phyloP scores from a whole-genome alignment of 768 basidiomycete species.

The Termitomyces bulborhizus region DNA sequence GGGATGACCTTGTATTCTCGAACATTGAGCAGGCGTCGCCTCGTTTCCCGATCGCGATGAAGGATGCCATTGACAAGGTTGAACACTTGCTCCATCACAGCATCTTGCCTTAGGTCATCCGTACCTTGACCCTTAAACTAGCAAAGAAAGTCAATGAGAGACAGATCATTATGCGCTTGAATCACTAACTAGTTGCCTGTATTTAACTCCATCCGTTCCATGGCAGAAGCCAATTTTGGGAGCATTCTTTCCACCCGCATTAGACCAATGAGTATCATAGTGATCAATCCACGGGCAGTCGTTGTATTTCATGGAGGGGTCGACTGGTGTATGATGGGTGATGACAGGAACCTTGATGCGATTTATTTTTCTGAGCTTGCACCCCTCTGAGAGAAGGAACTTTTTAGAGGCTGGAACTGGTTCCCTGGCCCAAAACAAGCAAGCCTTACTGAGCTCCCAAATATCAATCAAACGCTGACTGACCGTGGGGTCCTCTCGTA shows the following conservation, averaged over 20 bases:
- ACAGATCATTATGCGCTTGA: background rate
- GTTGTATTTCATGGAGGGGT: slow-evolving; percentile 62
- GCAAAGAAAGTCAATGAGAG: background rate
- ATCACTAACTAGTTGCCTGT: slow-evolving; percentile 62
- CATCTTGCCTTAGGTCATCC: slow-evolving; percentile 95
- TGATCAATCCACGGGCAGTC: slow-evolving; percentile 61
- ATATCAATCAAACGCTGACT: slow-evolving; percentile 42
- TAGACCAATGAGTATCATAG: slow-evolving; percentile 53
- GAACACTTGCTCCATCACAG: slow-evolving; percentile 99
- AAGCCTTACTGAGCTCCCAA: slow-evolving; percentile 58
- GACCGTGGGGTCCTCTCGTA: slow-evolving; percentile 34
- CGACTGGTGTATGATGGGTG: slow-evolving; percentile 67
- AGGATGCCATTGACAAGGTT: slow-evolving; percentile 81
- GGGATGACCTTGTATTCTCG: slow-evolving; percentile 89
- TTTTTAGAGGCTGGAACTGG: slow-evolving; percentile 34
- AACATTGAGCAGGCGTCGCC: slow-evolving; percentile 63
- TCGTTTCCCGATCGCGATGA: slow-evolving; percentile 65
- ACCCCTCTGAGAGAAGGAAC: slow-evolving; percentile 35
- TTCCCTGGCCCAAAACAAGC: slow-evolving; percentile 67
- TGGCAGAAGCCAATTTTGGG: slow-evolving; percentile 76
- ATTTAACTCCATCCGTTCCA: slow-evolving; percentile 57
- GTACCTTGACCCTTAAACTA: slow-evolving; percentile 90
- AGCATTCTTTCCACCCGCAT: slow-evolving; percentile 72
- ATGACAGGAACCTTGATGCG: slow-evolving; percentile 75
- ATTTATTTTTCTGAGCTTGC: slow-evolving; percentile 41